These are phyloP conservation scores for Tulasnella sp. DNA, from an alignment of 768 basidiomycete species.

Conservation along the genomic window DNA sequence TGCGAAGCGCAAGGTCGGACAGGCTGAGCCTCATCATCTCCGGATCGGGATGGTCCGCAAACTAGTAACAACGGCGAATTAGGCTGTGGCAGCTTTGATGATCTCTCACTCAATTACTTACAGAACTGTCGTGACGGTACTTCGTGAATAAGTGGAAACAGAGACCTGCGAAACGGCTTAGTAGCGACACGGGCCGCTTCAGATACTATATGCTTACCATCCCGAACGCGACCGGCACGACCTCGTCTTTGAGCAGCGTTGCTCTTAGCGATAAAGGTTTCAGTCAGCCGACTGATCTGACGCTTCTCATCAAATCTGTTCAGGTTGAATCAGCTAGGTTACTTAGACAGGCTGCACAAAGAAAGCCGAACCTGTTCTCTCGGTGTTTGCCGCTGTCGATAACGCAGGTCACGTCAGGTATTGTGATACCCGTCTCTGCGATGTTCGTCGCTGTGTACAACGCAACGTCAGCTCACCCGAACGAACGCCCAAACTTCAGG, in stretches of 20 bases:
- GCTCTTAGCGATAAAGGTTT: slow-evolving; percentile 83
- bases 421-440: slow-evolving; percentile 95
- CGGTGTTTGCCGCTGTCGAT: slow-evolving; percentile 90
- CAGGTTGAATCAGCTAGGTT: neutral
- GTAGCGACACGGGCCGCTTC: neutral
- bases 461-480: neutral
- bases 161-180: slow-evolving; percentile 53
- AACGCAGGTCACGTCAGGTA: slow-evolving; percentile 94
- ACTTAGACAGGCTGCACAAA: neutral
- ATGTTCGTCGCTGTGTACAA: slow-evolving; percentile 77
- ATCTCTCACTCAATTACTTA: too few species aligned
- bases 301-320: slow-evolving; percentile 90
- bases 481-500: neutral
- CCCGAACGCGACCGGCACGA: slow-evolving; percentile 15
- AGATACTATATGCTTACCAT: neutral
- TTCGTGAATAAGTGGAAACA: slow-evolving; percentile 97
- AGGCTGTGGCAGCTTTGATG: too few species aligned
- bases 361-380: slow-evolving; percentile 61
- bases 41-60: slow-evolving; percentile 82
- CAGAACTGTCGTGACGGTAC: slow-evolving; percentile 69
- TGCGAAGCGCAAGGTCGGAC: slow-evolving; percentile 80
- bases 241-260: slow-evolving; percentile 62
- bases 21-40: slow-evolving; percentile 93
- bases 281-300: slow-evolving; percentile 82
- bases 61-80: slow-evolving; percentile 36